phyloP scores from a whole-genome alignment of 106 monocot genomes.

The Narthecium ossifragum region DNA sequence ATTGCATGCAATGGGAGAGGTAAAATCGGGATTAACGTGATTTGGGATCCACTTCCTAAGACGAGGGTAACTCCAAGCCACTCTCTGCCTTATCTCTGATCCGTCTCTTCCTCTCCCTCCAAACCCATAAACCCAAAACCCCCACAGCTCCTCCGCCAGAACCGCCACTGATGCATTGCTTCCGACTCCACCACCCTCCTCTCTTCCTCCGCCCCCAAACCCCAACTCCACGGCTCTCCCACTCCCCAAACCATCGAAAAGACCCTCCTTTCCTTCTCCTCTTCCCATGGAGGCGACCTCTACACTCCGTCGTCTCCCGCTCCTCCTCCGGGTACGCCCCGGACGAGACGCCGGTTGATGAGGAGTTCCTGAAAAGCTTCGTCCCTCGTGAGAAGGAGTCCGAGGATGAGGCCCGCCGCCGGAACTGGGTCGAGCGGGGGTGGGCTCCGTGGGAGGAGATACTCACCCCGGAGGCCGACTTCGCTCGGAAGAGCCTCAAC shows the following conservation, averaged over 20 bases:
- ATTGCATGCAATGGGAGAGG: no score
- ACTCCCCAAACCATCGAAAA: neutral
- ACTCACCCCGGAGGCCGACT: slow-evolving; percentile 81
- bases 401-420: slow-evolving; percentile 73
- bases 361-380: slow-evolving; percentile 47
- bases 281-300: neutral
- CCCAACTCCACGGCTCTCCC: neutral
- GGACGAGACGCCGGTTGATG: slow-evolving; percentile 70
- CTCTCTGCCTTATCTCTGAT: no score
- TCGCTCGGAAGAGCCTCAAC: slow-evolving; percentile 87
- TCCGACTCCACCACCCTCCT: slow-evolving; percentile 12
- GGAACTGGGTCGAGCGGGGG: slow-evolving; percentile 80
- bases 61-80: no score
- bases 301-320: neutral
- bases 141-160: neutral
- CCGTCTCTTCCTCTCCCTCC: neutral
- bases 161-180: slow-evolving; percentile 15
- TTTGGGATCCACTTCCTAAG: no score
- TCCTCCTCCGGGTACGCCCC: slow-evolving; percentile 37
- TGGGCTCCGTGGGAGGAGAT: slow-evolving; percentile 99
- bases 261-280: no score
- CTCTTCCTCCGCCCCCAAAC: neutral
- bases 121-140: slow-evolving; percentile 18
- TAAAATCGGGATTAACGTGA: no score
- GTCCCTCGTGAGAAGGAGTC: slow-evolving; percentile 48